Base-by-base conservation (phyloP, 352 stramenopile genomes). In the Pythium aquatile region DNA sequence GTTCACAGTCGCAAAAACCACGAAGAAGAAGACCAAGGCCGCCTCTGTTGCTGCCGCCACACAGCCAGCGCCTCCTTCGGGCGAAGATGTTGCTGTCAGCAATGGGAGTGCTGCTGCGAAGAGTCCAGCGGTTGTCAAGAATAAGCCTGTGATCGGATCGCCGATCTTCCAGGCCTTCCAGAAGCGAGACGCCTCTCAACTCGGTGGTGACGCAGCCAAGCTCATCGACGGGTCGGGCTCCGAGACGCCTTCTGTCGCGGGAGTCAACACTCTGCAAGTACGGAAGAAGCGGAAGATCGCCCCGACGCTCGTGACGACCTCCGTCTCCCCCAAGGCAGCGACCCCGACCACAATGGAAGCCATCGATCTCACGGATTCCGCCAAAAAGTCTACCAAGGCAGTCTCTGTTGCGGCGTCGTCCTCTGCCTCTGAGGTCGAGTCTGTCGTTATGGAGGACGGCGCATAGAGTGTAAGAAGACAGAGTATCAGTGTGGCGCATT, bases 211-310 rank as follows among this genome's bases (percentile, higher is more conserved):
- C 47, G 59, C 55, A 3, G 20, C 65, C 8, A 52, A 63, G 16
- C 58, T 54, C 14, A 67, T 65, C 16, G 63, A 68, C 20, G 40
- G 66, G 5, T 61, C 63, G 1, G 52, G 26, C 13, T 44, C 46
- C 2, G 61, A 72, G 5, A 16, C 69, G 16, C n/a, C 61, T 63
- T 54, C 35, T 11, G 61, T 57, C 3, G 62, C 61, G 42, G 59
- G 54, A 11, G 68, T 94, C 28, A 90, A 93, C 66, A 75, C 76
- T 33, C 62, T 95, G n/a, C 79, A 91, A 52, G 86, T 90, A 44
- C 83, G 81, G 48, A 95, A 95, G 66, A 93, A 93, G 71, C 81
- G 83, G 46, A 91, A 88, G 72, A 90, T 91, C 55, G 73, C 75
- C 14, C 76, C 83, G 20, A 75, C 73, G 47, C 66, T 79, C 9